Percentiles rank a stretch among this genome's conserved stretches.
Evolutionary conservation across 768 basidiomycete species (phyloP).

Genomic region (Tephrocybe sp.): DNA sequence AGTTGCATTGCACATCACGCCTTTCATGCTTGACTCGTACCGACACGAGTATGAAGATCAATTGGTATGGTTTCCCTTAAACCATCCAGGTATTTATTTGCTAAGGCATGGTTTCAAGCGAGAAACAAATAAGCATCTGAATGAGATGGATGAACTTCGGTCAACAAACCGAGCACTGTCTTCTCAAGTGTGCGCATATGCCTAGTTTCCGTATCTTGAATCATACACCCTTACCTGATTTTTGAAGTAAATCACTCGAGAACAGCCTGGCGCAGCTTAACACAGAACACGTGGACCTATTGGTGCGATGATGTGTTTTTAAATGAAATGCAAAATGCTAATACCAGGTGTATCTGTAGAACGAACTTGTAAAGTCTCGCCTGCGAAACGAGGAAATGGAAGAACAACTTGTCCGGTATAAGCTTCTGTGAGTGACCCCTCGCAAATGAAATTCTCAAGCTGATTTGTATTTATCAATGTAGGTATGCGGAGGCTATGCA

Average conservation of each 20-base stretch:
- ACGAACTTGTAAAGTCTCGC: conserved; percentile 87
- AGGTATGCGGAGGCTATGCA: conserved; percentile 78
- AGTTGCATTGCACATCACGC: conserved; percentile 81
- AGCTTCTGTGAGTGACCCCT: conserved; percentile 64
- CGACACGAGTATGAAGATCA: conserved; percentile 86
- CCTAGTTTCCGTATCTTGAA: conserved; percentile 9
- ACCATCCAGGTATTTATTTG: background rate
- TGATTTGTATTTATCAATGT: background rate
- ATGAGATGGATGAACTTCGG: conserved; percentile 80
- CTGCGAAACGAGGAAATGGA: conserved; percentile 92
- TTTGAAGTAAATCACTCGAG: conserved; percentile 75
- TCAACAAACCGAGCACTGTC: conserved; percentile 75
- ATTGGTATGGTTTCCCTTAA: conserved; percentile 34
- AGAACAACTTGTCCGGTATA: conserved; percentile 91
- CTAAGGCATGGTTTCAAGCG: conserved; percentile 31
- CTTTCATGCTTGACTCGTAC: conserved; percentile 93
- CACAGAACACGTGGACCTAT: conserved; percentile 73
- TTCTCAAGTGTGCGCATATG: conserved; percentile 66
- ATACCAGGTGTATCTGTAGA: conserved; percentile 38
- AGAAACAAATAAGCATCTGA: conserved; percentile 76
- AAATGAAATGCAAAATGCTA: background rate
- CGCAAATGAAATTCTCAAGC: conserved; percentile 2
- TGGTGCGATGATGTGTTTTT: conserved; percentile 39
- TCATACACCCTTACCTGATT: conserved; percentile 1
- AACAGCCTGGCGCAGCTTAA: conserved; percentile 74